Conservation (phyloP, 495 filamentous ascomycete species). For the Haplographium delicatum region DNA sequence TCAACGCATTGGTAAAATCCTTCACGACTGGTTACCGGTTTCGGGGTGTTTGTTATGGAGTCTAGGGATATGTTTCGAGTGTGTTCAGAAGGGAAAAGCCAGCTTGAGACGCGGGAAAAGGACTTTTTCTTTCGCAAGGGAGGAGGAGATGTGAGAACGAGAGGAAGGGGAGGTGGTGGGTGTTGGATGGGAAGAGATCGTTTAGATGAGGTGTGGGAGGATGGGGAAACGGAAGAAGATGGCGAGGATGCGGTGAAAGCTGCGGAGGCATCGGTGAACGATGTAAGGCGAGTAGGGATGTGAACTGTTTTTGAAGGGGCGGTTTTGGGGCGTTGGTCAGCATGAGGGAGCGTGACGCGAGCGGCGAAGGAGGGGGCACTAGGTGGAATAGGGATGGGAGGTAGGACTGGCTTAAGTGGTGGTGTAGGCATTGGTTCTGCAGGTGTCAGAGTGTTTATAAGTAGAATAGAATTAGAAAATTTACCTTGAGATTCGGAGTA, state of each 20-base stretch:
- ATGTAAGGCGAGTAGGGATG: constrained; percentile 20
- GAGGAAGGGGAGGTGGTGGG: constrained; percentile 47
- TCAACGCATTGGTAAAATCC: constrained; percentile 50
- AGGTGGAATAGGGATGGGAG: background rate
- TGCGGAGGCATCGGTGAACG: constrained; percentile 21
- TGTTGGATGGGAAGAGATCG: constrained; percentile 3
- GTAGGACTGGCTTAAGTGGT: background rate
- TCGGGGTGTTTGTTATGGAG: constrained; percentile 42
- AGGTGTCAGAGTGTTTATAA: background rate
- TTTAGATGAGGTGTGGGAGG: background rate
- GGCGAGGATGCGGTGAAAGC: constrained; percentile 17
- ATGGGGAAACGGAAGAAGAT: constrained; percentile 1
- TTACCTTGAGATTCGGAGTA: constrained; percentile 23
- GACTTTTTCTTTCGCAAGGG: constrained; percentile 49
- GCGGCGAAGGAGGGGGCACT: constrained; percentile 16
- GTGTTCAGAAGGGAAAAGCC: constrained; percentile 43
- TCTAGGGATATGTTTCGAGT: constrained; percentile 34
- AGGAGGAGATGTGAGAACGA: constrained; percentile 38
- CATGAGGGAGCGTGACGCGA: constrained; percentile 4
- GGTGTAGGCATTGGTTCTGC: constrained; percentile 24
- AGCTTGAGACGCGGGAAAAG: constrained; percentile 49
- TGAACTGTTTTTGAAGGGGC: constrained; percentile 21
- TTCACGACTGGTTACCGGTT: constrained; percentile 38
- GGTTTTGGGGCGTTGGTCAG: constrained; percentile 16
- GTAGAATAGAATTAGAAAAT: background rate